These are phyloP conservation scores for Xylariomycetidae sp. DNA, from an alignment of 2,329 filamentous ascomycete species.

Conservation along the genomic window DNA sequence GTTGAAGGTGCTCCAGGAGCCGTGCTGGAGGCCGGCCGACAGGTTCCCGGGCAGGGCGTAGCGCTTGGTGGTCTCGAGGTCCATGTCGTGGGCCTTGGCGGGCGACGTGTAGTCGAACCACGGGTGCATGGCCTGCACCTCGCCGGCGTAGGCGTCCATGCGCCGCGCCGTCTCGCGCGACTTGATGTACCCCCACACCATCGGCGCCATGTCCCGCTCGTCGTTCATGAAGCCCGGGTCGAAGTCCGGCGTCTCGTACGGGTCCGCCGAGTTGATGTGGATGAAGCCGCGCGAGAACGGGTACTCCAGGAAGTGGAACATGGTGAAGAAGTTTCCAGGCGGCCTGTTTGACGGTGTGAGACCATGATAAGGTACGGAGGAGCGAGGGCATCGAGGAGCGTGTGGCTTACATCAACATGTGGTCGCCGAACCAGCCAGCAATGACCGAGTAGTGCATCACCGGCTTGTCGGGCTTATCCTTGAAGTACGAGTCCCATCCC, in stretches of 20 bases:
- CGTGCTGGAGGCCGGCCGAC: slow-evolving; percentile 66
- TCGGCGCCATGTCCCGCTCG: slow-evolving; percentile 75
- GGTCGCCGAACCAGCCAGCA: slow-evolving; percentile 57
- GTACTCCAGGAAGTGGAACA: slow-evolving; percentile 78
- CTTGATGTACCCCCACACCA: slow-evolving; percentile 82
- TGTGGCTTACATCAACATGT: slow-evolving; percentile 47
- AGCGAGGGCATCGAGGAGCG: too few relatives aligned
- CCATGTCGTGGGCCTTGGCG: slow-evolving; percentile 65
- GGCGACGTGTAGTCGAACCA: slow-evolving; percentile 66
- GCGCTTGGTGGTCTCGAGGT: slow-evolving; percentile 66
- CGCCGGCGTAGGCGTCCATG: slow-evolving; percentile 72
- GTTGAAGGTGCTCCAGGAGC: slow-evolving; percentile 61
- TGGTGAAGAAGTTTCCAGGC: slow-evolving; percentile 73
- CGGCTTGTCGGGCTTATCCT: slow-evolving; percentile 78
- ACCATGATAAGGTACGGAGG: background rate
- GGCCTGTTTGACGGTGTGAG: slow-evolving; percentile 43
- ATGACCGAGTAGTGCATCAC: slow-evolving; percentile 83
- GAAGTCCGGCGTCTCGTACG: slow-evolving; percentile 71
- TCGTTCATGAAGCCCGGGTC: slow-evolving; percentile 83
- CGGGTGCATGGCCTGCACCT: slow-evolving; percentile 63
- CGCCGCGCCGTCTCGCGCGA: slow-evolving; percentile 72
- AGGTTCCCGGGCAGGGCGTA: slow-evolving; percentile 70
- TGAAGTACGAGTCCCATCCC: slow-evolving; percentile 78
- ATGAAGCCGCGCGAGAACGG: slow-evolving; percentile 68
- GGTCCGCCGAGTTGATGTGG: slow-evolving; percentile 64